Conservation (phyloP, 2,329 filamentous ascomycete genomes). For the Penicillium sp. region DNA sequence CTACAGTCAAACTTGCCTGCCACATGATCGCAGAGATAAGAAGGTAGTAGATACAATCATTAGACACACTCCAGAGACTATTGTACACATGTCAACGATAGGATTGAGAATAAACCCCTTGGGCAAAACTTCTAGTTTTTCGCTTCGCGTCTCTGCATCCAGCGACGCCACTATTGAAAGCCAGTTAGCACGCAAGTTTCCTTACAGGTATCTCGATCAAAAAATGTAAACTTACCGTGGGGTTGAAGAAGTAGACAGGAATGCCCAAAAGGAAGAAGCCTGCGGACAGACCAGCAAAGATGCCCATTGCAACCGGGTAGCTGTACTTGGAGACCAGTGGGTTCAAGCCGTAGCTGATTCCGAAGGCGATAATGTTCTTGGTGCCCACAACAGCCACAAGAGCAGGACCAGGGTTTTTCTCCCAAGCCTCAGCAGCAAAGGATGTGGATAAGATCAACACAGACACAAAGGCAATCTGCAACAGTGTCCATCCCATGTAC, state of each 20-base stretch:
- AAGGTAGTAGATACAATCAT: too few relatives aligned
- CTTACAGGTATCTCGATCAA: neutral
- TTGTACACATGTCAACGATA: too few relatives aligned
- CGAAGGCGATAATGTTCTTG: slow-evolving; percentile 26
- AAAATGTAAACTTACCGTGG: slow-evolving; percentile 11
- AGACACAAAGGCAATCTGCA: slow-evolving; percentile 21
- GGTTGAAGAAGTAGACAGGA: slow-evolving; percentile 22
- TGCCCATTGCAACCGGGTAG: slow-evolving; percentile 22
- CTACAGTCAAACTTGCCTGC: too few relatives aligned
- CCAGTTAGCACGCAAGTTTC: neutral
- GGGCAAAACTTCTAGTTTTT: neutral
- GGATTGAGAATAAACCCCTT: too few relatives aligned
- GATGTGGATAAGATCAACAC: slow-evolving; percentile 28
- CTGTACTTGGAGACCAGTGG: slow-evolving; percentile 21
- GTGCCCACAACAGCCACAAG: slow-evolving; percentile 26
- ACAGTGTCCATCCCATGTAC: slow-evolving; percentile 26
- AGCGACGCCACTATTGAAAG: slow-evolving; percentile 12
- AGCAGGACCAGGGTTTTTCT: slow-evolving; percentile 29
- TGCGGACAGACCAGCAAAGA: slow-evolving; percentile 17
- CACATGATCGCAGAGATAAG: too few relatives aligned
- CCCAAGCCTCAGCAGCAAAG: slow-evolving; percentile 31
- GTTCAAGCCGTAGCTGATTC: slow-evolving; percentile 24
- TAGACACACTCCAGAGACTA: too few relatives aligned
- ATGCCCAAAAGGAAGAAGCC: slow-evolving; percentile 19
- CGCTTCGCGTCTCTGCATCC: slow-evolving; percentile 5